These are phyloP conservation scores for Globisporangium paroecandrum DNA, from an alignment of 352 stramenopile species.

Conservation along the genomic window DNA sequence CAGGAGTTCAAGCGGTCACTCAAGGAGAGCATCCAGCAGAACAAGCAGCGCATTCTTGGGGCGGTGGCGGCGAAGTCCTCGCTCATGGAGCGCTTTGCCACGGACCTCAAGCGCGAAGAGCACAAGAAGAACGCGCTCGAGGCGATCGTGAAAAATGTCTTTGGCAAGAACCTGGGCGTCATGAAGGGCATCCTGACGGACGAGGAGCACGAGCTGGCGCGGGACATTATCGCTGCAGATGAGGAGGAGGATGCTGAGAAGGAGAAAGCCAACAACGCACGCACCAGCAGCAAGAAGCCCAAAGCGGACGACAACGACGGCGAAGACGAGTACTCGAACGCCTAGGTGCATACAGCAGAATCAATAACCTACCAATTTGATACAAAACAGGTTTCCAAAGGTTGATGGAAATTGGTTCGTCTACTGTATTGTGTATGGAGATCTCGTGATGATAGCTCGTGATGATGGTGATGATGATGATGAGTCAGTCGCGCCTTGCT, in stretches of 20 bases:
- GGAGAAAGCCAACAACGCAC: slow-evolving; percentile 1
- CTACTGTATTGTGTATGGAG: slow-evolving; percentile 10
- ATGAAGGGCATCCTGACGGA: slow-evolving; percentile 68
- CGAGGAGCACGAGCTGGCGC: slow-evolving; percentile 60
- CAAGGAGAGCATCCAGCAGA: slow-evolving; percentile 54
- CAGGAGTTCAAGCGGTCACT: slow-evolving; percentile 59
- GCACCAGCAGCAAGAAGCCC: neutral
- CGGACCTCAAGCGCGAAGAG: slow-evolving; percentile 60
- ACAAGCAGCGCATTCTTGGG: slow-evolving; percentile 52
- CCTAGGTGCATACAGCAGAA: neutral
- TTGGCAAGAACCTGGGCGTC: slow-evolving; percentile 48
- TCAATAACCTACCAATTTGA: neutral
- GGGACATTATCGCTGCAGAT: slow-evolving; percentile 42
- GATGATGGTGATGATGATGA: neutral
- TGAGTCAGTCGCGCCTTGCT: neutral
- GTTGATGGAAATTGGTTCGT: slow-evolving; percentile 5
- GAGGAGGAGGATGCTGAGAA: slow-evolving; percentile 17
- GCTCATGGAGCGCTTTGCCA: slow-evolving; percentile 77
- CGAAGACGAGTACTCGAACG: slow-evolving; percentile 16
- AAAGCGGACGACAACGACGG: slow-evolving; percentile 11
- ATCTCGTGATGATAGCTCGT: neutral
- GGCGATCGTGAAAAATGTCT: slow-evolving; percentile 71
- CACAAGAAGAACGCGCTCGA: slow-evolving; percentile 66
- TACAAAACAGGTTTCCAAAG: neutral
- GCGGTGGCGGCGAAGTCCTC: slow-evolving; percentile 48